These are phyloP conservation scores for Gorgonomyces haynaldii DNA, from an alignment of 192 early-diverging fungal species.

Conservation along the genomic window DNA sequence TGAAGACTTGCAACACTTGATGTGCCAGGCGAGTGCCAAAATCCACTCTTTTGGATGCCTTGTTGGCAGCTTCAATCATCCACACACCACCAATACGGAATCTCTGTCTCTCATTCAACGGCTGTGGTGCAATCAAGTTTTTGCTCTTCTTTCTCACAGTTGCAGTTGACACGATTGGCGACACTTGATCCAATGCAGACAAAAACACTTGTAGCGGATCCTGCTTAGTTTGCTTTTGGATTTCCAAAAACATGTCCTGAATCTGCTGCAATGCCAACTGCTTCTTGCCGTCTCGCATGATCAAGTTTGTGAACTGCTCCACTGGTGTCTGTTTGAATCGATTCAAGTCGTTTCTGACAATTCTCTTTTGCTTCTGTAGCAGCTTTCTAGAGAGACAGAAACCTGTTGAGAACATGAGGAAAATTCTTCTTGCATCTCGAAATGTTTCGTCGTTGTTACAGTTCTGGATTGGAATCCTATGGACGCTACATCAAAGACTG, in stretches of 20 bases:
- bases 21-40: too few species aligned
- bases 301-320: constrained; percentile 1
- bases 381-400: too few species aligned
- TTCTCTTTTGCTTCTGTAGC: constrained; percentile 1
- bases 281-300: constrained; percentile 71
- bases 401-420: too few species aligned
- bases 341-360: not conserved
- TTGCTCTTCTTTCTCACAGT: constrained; percentile 64
- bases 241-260: constrained; percentile 51
- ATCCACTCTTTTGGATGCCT: too few species aligned
- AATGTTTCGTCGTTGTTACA: too few species aligned
- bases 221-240: constrained; percentile 31
- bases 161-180: constrained; percentile 65
- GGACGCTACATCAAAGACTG: constrained; percentile 74
- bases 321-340: not conserved
- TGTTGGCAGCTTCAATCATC: constrained; percentile 65
- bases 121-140: constrained; percentile 66
- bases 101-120: constrained; percentile 68
- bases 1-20: too few species aligned
- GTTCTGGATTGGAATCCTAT: constrained; percentile 75
- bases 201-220: constrained; percentile 58
- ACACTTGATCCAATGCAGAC: constrained; percentile 58
- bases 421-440: too few species aligned
- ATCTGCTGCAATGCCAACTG: constrained; percentile 58
- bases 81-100: constrained; percentile 67